Evolutionary conservation across 495 filamentous ascomycete species (phyloP), one percentile per base, ranked within the genome.

Genomic region (Rusavskia elegans): DNA sequence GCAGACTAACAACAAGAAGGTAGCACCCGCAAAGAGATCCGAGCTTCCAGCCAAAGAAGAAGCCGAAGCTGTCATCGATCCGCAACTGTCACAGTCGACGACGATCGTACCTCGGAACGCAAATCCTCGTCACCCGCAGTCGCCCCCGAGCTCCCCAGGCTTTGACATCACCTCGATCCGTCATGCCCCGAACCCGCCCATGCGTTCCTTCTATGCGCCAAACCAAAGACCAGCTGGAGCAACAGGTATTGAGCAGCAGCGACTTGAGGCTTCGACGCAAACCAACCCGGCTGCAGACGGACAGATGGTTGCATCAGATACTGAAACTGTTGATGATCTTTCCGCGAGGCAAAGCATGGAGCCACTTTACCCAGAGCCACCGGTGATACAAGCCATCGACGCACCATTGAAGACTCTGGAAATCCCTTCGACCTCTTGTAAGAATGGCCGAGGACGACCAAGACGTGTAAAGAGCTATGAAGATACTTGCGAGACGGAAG

Each of bases 401-500:
- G 32, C 32, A 35, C 32, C 32, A 35, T 8, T 11, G 9, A 7
- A 35, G 32, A 35, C 32, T 14, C 10, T 35, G 32, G 45, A 29
- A 29, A 25, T 17, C 23, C 11, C 45, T 48, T 29, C 44, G 14
- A 29, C 45, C 0, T 48, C n/a, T 27, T 25, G 21, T 48, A 48
- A 6, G 5, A 35, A 10, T 14, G 13, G 32, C 32, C 32, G 30
- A 37, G 29, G 30, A n/a, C 48, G 30, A 35, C 30, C 36, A 8
- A 50, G 9, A 37, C 36, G 17, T 35, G n/a, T 17, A 17, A n/a
- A 35, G n/a, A 27, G 32, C 32, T 35, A 35, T 5, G 56, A 67
- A 23, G 68, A 66, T 19, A 57, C 60, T 11, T 62, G 65, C 19
- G 58, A 64, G n/a, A 66, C 69, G 38, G 72, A 71, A 29, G 67